Evolutionary conservation across 2,329 filamentous ascomycete genomes (phyloP).

Genomic region (Beauveria scarabaeidicola): DNA sequence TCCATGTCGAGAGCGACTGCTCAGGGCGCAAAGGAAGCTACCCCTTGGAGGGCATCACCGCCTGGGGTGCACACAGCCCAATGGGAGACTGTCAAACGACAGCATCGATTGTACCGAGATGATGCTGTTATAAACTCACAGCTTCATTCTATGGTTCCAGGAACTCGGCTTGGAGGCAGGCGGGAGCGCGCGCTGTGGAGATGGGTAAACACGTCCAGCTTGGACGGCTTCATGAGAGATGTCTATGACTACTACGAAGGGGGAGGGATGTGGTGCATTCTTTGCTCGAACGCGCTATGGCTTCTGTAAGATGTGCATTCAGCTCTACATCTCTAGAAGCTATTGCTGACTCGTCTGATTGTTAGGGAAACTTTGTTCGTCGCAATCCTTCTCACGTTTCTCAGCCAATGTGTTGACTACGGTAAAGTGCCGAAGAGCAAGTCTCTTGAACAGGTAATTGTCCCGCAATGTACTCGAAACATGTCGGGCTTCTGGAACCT

Average conservation of each 20-base stretch:
- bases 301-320: constrained; percentile 49
- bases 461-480: constrained; percentile 64
- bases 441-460: constrained; percentile 43
- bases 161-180: neutral
- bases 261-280: constrained; percentile 77
- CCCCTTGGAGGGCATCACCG: neutral
- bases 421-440: constrained; percentile 59
- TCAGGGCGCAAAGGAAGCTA: neutral
- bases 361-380: constrained; percentile 71
- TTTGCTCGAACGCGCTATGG: constrained; percentile 62
- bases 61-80: constrained; percentile 27
- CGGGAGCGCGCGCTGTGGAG: constrained; percentile 76
- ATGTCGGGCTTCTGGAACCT: constrained; percentile 73
- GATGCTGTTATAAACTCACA: constrained; percentile 12
- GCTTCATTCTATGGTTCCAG: constrained; percentile 9
- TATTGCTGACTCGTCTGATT: neutral
- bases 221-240: constrained; percentile 77
- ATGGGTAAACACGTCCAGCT: constrained; percentile 84
- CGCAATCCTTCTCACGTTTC: constrained; percentile 71
- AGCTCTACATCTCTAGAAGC: neutral
- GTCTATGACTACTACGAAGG: constrained; percentile 83
- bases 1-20: neutral
- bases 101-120: constrained; percentile 41
- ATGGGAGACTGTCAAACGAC: constrained; percentile 46
- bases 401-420: constrained; percentile 82